Evolutionary conservation across 2,329 filamentous ascomycete species (phyloP).

Genomic region (Talaromyces rugulosus): DNA sequence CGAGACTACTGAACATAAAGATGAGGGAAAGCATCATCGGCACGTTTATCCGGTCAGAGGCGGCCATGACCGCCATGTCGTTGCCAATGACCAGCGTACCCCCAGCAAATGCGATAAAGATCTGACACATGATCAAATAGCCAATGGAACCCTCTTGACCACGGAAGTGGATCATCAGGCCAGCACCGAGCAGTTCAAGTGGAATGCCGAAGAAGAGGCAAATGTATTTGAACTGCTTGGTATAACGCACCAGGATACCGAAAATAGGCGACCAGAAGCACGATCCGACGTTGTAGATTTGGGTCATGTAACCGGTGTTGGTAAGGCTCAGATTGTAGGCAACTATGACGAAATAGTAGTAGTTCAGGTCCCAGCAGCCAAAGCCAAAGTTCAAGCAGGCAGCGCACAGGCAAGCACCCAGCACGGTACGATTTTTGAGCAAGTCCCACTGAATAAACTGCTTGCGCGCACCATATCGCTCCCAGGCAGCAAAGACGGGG

Average conservation of each 20-base stretch:
- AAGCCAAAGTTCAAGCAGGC: constrained; percentile 47
- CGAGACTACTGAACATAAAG: constrained; percentile 31
- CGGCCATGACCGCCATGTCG: constrained; percentile 57
- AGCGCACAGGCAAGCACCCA: constrained; percentile 50
- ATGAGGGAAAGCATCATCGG: constrained; percentile 42
- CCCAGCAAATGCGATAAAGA: constrained; percentile 53
- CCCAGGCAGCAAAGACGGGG: constrained; percentile 52
- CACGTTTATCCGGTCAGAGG: constrained; percentile 52
- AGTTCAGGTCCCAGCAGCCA: constrained; percentile 54
- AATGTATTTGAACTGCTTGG: constrained; percentile 50
- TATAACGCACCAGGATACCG: constrained; percentile 47
- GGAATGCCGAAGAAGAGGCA: constrained; percentile 51
- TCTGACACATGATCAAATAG: constrained; percentile 53
- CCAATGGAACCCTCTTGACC: constrained; percentile 44
- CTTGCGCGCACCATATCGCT: constrained; percentile 49
- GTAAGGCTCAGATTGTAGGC: constrained; percentile 45
- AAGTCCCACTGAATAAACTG: constrained; percentile 55
- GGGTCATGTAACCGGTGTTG: constrained; percentile 44
- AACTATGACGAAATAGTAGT: constrained; percentile 51
- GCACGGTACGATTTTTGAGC: constrained; percentile 46
- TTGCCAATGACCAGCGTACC: constrained; percentile 52
- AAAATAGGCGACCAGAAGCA: constrained; percentile 49
- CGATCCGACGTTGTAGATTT: constrained; percentile 53
- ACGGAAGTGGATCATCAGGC: constrained; percentile 55
- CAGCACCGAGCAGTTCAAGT: constrained; percentile 48